Evolutionary conservation across 768 basidiomycete species (phyloP), one percentile per base, ranked within the genome.

Genomic region (Cubamyces sp.): DNA sequence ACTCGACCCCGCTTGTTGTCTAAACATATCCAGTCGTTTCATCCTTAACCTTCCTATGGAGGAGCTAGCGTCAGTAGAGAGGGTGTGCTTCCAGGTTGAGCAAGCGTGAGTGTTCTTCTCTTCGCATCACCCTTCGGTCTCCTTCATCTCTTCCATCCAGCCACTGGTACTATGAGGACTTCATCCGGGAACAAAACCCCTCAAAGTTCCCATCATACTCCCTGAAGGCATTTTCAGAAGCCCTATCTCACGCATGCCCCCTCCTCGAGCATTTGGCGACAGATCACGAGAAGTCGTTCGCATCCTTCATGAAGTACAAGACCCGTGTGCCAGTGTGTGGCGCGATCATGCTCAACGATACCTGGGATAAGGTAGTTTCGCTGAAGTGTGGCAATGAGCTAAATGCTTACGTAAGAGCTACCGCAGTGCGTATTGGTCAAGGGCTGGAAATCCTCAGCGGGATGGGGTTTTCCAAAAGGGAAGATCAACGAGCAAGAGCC

Each of bases 161-260:
- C n/a, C 96, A 98, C 74, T 99, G 96, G 96, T 99, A 93, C 75
- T 99, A 99, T 70, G 97, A 98, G 80, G 97, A 99, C 74, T 98
- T 97, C 69, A 87, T 98, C 65, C 91, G 97, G 45, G 94, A 96
- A 73, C 85, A 91, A 75, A 91, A 94, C 60, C 87, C 89, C 9
- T 56, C 62, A 15, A 85, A 86, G 61, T 87, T 98, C 45, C 96
- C 94, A 0, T 91, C 94, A 0, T 80, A 94, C 62, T 86, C 89
- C 18, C 86, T 98, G 68, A 94, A 96, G 79, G 89, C 87, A 70
- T 99, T 99, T 77, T 96, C 94, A 30, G 89, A 90, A 53, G 90
- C 92, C 80, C 78, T 98, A 69, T 95, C 98, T 76, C 84, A 85
- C 65, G 86, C 86, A 54, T 95, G 92, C 71, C 92, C 94, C 26